Percentiles rank a stretch among this genome's conserved stretches.
These are phyloP conservation scores for Collybiopsis confluens DNA, from an alignment of 768 basidiomycete species.

Conservation along the genomic window DNA sequence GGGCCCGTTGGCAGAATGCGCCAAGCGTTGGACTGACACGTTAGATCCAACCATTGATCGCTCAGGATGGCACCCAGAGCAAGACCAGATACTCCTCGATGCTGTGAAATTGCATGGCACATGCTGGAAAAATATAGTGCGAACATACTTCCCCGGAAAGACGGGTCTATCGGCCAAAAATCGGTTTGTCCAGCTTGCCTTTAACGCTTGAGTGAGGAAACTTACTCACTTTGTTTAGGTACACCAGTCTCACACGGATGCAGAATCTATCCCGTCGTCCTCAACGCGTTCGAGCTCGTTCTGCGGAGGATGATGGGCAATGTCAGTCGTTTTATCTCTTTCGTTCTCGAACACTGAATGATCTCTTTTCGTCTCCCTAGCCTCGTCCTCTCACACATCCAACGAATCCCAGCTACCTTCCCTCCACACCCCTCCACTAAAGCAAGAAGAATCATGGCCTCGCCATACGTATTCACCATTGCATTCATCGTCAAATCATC, in stretches of 20 bases:
- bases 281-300: background rate
- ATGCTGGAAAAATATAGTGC: constrained; percentile 60
- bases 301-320: background rate
- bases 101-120: constrained; percentile 54
- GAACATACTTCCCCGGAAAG: constrained; percentile 56
- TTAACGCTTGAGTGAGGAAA: background rate
- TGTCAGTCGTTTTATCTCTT: background rate
- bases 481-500: no score
- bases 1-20: constrained; percentile 46
- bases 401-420: background rate
- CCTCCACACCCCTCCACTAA: background rate
- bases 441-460: no score
- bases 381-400: background rate
- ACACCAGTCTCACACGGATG: constrained; percentile 1
- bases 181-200: constrained; percentile 31
- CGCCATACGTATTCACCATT: no score
- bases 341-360: background rate
- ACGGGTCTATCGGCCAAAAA: constrained; percentile 60
- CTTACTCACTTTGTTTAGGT: background rate
- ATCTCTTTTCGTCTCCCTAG: background rate
- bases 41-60: constrained; percentile 57
- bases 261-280: background rate
- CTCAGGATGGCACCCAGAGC: constrained; percentile 51
- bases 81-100: constrained; percentile 48
- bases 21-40: constrained; percentile 60